Conservation (phyloP, 768 basidiomycete species). For the Pisolithus albus region DNA sequence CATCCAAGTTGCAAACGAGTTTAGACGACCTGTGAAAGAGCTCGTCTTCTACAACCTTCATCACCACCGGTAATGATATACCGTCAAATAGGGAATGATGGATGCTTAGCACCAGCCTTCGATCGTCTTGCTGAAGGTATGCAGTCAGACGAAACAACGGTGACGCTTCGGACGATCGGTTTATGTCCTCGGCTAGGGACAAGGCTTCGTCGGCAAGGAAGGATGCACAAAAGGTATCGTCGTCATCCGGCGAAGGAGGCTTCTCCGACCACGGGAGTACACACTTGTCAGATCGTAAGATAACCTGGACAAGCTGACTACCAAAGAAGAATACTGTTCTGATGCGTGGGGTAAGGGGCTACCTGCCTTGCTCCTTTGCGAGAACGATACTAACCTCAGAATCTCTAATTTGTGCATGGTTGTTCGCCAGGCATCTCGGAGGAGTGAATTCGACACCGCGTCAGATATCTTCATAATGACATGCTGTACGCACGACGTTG, state of each 20-base stretch:
- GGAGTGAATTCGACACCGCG: conserved; percentile 11
- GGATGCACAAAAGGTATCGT: conserved; percentile 12
- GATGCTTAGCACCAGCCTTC: conserved; percentile 23
- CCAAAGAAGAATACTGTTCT: conserved; percentile 30
- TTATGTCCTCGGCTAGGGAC: conserved; percentile 19
- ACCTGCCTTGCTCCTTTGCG: background rate
- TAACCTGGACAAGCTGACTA: conserved; percentile 21
- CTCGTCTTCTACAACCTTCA: conserved; percentile 22
- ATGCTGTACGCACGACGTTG: conserved; percentile 40
- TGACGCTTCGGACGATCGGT: conserved; percentile 10
- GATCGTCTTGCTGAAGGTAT: conserved; percentile 4
- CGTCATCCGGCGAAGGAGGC: conserved; percentile 3
- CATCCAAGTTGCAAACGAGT: conserved; percentile 7
- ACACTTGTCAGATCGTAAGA: conserved; percentile 12
- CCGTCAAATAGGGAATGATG: conserved; percentile 31
- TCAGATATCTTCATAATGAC: conserved; percentile 28
- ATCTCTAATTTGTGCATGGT: conserved; percentile 22
- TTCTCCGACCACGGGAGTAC: conserved; percentile 14
- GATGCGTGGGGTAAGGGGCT: background rate
- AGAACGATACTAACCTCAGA: conserved; percentile 16
- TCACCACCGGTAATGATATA: conserved; percentile 23
- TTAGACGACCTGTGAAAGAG: conserved; percentile 9
- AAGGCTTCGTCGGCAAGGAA: conserved; percentile 19
- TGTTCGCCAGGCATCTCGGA: conserved; percentile 31
- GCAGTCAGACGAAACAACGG: conserved; percentile 13